Conservation (phyloP, 306 rosid genomes). For the Vachellia pachyceras region DNA sequence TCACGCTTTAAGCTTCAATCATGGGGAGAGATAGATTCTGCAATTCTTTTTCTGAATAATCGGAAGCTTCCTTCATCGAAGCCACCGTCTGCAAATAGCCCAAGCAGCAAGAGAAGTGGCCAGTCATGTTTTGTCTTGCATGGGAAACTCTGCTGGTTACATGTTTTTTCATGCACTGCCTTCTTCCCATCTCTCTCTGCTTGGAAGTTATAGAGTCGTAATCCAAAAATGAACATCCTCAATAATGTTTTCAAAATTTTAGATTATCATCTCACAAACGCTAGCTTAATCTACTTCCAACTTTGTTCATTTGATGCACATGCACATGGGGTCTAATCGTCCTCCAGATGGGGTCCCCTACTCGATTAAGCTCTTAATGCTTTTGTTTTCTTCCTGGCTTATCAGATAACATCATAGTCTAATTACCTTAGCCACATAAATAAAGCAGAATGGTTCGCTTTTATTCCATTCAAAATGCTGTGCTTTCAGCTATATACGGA, state of each 20-base stretch:
- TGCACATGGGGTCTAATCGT: constrained; percentile 50
- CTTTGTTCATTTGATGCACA: constrained; percentile 49
- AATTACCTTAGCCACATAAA: constrained; percentile 47
- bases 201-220: neutral
- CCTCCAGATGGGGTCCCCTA: constrained; percentile 35
- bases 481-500: constrained; percentile 16
- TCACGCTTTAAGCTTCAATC: constrained; percentile 23
- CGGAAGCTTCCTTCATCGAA: constrained; percentile 23
- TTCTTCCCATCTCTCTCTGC: constrained; percentile 31
- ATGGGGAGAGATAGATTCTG: constrained; percentile 29
- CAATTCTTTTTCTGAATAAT: constrained; percentile 25
- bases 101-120: constrained; percentile 23
- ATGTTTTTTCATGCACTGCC: constrained; percentile 29
- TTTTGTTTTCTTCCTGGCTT: constrained; percentile 40
- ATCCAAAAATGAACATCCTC: constrained; percentile 31
- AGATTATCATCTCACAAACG: too few relatives aligned
- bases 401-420: constrained; percentile 40
- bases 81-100: constrained; percentile 40
- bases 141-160: constrained; percentile 35
- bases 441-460: constrained; percentile 36
- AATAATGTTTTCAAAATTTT: constrained; percentile 34
- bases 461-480: constrained; percentile 29
- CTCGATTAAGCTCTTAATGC: constrained; percentile 44
- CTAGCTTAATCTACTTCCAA: constrained; percentile 36
- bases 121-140: constrained; percentile 41